A percentile compares a stretch with the other conserved stretches of the same genome.
phyloP scores from a whole-genome alignment of 202 grass and related monocot genomes.

The Eragrostis tef region DNA sequence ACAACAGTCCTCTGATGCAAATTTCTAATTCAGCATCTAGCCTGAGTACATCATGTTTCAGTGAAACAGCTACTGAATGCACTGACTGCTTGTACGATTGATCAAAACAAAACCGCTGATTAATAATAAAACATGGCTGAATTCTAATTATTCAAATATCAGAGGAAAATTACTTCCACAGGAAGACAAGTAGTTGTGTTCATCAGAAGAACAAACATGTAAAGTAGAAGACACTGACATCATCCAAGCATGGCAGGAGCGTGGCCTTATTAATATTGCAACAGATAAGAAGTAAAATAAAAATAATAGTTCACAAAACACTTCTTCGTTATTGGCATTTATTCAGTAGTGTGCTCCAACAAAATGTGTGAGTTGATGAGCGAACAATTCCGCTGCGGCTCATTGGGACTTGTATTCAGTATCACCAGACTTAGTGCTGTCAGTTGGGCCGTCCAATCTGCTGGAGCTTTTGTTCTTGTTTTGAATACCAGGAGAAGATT shows the following conservation, averaged over 20 bases:
- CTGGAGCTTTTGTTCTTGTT: conserved; percentile 7
- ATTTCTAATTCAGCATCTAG: no score
- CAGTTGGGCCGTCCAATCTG: conserved; percentile 10
- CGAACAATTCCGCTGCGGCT: neutral
- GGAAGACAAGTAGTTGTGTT: neutral
- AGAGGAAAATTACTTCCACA: conserved; percentile 7
- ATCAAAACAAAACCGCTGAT: neutral
- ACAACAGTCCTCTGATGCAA: no score
- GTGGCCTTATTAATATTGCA: conserved; percentile 30
- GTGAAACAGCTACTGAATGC: neutral
- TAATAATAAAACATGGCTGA: neutral
- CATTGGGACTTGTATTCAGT: neutral
- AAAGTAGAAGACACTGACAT: neutral
- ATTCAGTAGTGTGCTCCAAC: conserved; percentile 23
- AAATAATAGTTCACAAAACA: neutral
- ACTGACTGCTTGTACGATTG: neutral
- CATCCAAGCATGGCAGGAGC: conserved; percentile 4
- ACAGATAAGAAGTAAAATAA: neutral
- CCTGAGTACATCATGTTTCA: neutral
- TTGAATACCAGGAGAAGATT: conserved; percentile 20
- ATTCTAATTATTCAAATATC: neutral
- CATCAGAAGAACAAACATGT: conserved; percentile 4
- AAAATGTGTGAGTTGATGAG: conserved; percentile 2
- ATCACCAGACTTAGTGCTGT: neutral
- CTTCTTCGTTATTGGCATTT: conserved; percentile 4